Evolutionary conservation across 331 rosid genomes (phyloP).

Genomic region (Quercus tomentella): DNA sequence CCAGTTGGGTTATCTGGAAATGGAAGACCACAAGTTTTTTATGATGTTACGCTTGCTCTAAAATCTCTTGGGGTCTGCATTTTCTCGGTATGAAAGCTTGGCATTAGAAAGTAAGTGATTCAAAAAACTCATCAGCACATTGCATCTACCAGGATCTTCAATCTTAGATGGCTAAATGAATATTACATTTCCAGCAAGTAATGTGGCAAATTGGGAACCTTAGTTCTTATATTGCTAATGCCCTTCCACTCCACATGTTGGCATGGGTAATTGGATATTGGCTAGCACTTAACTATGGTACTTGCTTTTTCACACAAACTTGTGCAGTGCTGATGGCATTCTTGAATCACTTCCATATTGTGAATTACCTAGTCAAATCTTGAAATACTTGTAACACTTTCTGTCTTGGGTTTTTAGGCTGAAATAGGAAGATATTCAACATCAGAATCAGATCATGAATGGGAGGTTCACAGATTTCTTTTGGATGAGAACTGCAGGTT

Average conservation of each 20-base stretch:
- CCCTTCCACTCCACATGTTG: neutral
- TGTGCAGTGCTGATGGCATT: neutral
- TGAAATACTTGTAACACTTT: neutral
- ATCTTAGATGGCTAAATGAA: neutral
- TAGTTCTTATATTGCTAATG: neutral
- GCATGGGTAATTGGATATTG: neutral
- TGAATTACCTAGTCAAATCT: neutral
- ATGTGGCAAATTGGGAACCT: neutral
- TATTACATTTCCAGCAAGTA: neutral
- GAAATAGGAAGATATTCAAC: conserved; percentile 70
- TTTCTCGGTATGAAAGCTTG: conserved; percentile 57
- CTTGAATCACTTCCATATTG: neutral
- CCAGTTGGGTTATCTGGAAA: conserved; percentile 79
- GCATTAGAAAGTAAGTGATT: neutral
- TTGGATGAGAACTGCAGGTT: conserved; percentile 63
- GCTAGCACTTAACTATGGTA: neutral
- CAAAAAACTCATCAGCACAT: neutral
- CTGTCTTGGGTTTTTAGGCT: conserved; percentile 45
- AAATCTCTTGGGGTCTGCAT: conserved; percentile 67
- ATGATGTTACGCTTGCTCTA: conserved; percentile 65
- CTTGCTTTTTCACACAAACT: neutral
- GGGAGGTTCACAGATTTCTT: conserved; percentile 80
- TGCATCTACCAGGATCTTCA: neutral
- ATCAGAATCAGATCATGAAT: conserved; percentile 49
- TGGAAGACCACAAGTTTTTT: conserved; percentile 78